A percentile compares a stretch with the other conserved stretches of the same genome.
phyloP scores from a whole-genome alignment of 495 filamentous ascomycete genomes.

The Chaetomium cochliodes region DNA sequence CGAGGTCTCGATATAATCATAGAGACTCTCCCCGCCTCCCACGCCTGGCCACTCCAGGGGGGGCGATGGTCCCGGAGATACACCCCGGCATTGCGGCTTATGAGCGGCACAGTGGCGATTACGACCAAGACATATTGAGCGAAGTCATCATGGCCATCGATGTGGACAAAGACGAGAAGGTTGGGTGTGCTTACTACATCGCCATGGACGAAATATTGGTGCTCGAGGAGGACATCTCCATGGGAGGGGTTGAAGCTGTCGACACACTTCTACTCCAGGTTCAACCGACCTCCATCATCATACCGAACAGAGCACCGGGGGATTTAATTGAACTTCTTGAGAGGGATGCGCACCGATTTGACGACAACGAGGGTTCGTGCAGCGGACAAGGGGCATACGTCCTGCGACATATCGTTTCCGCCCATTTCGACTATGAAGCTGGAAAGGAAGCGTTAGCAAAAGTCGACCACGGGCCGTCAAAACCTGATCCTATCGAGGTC shows the following conservation, averaged over 20 bases:
- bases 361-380: conserved; percentile 30
- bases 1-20: background rate
- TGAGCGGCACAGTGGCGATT: background rate
- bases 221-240: conserved; percentile 75
- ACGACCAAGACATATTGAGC: conserved; percentile 55
- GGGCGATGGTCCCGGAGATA: background rate
- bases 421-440: conserved; percentile 74
- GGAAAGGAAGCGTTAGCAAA: conserved; percentile 66
- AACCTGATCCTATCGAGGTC: conserved; percentile 56
- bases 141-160: conserved; percentile 88
- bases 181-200: conserved; percentile 88
- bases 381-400: conserved; percentile 57
- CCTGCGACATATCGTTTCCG: conserved; percentile 66
- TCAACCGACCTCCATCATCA: conserved; percentile 76
- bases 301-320: conserved; percentile 69
- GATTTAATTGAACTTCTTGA: conserved; percentile 49
- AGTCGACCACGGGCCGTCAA: conserved; percentile 51
- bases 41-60: background rate
- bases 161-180: conserved; percentile 63
- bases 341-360: conserved; percentile 41
- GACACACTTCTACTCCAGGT: conserved; percentile 74
- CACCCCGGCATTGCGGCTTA: background rate
- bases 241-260: conserved; percentile 67
- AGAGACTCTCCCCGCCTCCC: background rate
- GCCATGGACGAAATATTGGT: conserved; percentile 71